These are phyloP conservation scores for Pythium rhizo-oryzae DNA, from an alignment of 352 stramenopile species.

Conservation along the genomic window DNA sequence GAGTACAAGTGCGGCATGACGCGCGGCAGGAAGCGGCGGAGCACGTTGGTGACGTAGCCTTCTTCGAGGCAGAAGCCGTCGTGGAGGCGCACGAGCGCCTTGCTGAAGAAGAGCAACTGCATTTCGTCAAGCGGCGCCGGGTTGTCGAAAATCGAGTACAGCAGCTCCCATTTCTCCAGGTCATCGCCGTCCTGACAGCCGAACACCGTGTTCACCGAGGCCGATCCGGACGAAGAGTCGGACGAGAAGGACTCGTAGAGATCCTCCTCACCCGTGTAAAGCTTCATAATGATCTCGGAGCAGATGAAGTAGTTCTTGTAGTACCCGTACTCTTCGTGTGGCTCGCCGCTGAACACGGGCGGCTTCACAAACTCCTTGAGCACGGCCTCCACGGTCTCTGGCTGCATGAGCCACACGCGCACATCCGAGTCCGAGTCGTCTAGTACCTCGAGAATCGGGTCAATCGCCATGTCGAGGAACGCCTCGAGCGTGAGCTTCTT, in stretches of 20 bases:
- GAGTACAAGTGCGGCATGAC: slow-evolving; percentile 87
- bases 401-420: slow-evolving; percentile 81
- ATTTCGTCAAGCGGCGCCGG: slow-evolving; percentile 81
- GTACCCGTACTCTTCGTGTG: slow-evolving; percentile 88
- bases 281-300: slow-evolving; percentile 91
- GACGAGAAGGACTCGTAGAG: slow-evolving; percentile 89
- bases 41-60: slow-evolving; percentile 82
- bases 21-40: slow-evolving; percentile 74
- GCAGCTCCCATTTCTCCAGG: slow-evolving; percentile 77
- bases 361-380: slow-evolving; percentile 82
- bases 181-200: slow-evolving; percentile 77
- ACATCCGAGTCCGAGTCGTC: slow-evolving; percentile 88
- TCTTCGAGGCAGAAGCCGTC: slow-evolving; percentile 88
- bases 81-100: slow-evolving; percentile 84
- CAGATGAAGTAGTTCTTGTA: slow-evolving; percentile 91
- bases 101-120: slow-evolving; percentile 88
- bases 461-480: slow-evolving; percentile 84
- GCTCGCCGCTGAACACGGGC: slow-evolving; percentile 67
- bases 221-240: slow-evolving; percentile 75
- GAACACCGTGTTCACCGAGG: slow-evolving; percentile 67
- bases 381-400: slow-evolving; percentile 76
- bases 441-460: slow-evolving; percentile 84
- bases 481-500: slow-evolving; percentile 70
- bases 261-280: slow-evolving; percentile 88
- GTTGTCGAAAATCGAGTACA: slow-evolving; percentile 85